A percentile compares a stretch with the other conserved stretches of the same genome.
Evolutionary conservation across 2,329 filamentous ascomycete genomes (phyloP).

Genomic region (Claviceps sp.): DNA sequence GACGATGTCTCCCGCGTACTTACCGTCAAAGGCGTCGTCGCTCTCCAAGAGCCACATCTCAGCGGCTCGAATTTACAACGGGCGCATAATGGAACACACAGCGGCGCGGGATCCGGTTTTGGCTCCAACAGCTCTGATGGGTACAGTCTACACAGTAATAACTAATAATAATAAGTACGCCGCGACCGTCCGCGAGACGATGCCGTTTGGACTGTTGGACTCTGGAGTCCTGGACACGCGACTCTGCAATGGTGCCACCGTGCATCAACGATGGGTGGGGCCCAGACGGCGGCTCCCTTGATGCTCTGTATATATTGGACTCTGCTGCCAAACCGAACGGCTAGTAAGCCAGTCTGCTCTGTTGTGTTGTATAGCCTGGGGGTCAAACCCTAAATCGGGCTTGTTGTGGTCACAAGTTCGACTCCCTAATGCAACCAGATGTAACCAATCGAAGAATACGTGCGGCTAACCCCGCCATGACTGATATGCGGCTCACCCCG

Average conservation of each 20-base stretch:
- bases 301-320: conserved; percentile 12
- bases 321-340: fast-evolving
- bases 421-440: too few relatives aligned
- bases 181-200: neutral
- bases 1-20: conserved; percentile 1
- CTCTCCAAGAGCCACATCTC: conserved; percentile 54
- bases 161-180: too few relatives aligned
- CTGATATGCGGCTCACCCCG: too few relatives aligned
- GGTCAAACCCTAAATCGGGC: too few relatives aligned
- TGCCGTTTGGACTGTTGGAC: too few relatives aligned
- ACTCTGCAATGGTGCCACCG: neutral
- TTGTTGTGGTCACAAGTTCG: too few relatives aligned
- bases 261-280: conserved; percentile 5
- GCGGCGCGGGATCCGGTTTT: neutral
- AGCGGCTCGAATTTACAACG: neutral
- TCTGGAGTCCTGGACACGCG: too few relatives aligned
- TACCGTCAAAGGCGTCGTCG: conserved; percentile 37
- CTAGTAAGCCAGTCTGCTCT: too few relatives aligned
- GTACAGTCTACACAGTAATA: neutral
- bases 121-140: neutral
- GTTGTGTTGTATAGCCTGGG: too few relatives aligned
- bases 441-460: too few relatives aligned
- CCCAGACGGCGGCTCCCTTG: conserved; percentile 3
- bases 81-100: neutral
- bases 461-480: too few relatives aligned